Evolutionary conservation across 2,329 filamentous ascomycete genomes (phyloP).

Genomic region (Ascomycota sp.): DNA sequence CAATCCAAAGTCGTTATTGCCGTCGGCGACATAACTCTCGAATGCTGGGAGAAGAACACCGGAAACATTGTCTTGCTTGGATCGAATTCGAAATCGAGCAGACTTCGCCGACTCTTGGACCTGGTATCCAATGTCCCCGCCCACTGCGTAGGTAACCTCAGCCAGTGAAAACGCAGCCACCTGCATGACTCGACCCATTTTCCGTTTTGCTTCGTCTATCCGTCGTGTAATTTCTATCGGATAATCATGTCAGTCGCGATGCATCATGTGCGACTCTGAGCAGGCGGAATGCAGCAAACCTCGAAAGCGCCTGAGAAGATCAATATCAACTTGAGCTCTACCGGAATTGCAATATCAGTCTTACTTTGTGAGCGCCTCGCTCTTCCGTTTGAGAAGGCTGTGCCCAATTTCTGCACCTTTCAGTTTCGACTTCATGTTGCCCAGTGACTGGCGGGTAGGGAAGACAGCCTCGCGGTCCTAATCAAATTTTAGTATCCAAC

Average conservation of each 20-base stretch:
- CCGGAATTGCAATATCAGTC: background rate
- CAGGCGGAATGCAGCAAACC: constrained; percentile 25
- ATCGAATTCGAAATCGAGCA: constrained; percentile 78
- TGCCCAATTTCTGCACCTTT: constrained; percentile 86
- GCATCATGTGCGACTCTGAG: background rate
- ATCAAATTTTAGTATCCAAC: constrained; percentile 1
- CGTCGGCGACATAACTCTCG: constrained; percentile 75
- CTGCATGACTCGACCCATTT: constrained; percentile 99
- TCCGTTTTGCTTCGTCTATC: constrained; percentile 96
- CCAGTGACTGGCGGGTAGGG: constrained; percentile 89
- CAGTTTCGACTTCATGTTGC: constrained; percentile 93
- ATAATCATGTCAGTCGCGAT: constrained; percentile 2
- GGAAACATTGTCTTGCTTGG: constrained; percentile 96
- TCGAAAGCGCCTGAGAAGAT: constrained; percentile 58
- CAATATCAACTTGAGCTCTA: constrained; percentile 1
- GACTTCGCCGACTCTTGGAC: constrained; percentile 90
- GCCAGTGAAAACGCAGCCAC: constrained; percentile 94
- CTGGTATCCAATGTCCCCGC: constrained; percentile 89
- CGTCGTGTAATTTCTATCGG: constrained; percentile 71
- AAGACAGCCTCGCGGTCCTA: constrained; percentile 93
- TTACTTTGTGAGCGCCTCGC: constrained; percentile 92
- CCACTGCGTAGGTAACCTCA: constrained; percentile 92
- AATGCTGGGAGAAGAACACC: constrained; percentile 88
- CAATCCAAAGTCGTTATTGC: constrained; percentile 86
- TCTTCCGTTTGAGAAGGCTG: constrained; percentile 91